Evolutionary conservation across 2,329 filamentous ascomycete species (phyloP), one percentile per base, ranked within the genome.

Genomic region (Cryphonectria naterciae): DNA sequence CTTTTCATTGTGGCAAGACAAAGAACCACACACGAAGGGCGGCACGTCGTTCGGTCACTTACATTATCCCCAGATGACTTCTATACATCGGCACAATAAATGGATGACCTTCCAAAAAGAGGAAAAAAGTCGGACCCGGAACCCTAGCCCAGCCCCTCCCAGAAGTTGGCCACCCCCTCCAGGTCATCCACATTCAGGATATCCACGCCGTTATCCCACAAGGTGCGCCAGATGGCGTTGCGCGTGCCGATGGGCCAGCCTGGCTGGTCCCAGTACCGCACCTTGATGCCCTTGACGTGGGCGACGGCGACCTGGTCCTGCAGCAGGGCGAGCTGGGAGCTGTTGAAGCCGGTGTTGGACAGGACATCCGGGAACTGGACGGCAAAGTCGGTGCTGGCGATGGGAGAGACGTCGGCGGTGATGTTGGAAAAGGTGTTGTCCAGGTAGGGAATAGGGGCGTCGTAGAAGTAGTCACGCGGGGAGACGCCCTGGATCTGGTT

Each of bases 151-250:
- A 25, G 17, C 15, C 54, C 71, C 60, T 75, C 74, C 74, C 74
- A 78, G 56, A 75, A 74, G 35, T 79, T 81, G 25, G 84, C 83
- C 22, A 81, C 84, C 28, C 79, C 88, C 72, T 85, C 81, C 66
- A 91, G 74, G 79, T 92, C 89, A 82, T 92, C 89, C 0, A 87
- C 89, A 78, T 91, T 91, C 66, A 92, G 75, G 70, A 92, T 76
- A 70, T 86, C 86, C n/a, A 88, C 87, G 0, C 88, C 88, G 70
- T 87, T 87, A 66, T 85, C 81, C 74, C 85, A 82, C 72, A 92
- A 77, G 6, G 81, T 83, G 73, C 84, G 80, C 89, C 90, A 92
- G 5, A 90, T 79, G 13, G 82, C 80, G 76, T 91, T 88, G 35
- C 89, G 80, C 32, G 84, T 86, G n/a, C 85, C 83, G 39, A 91